A percentile compares a stretch with the other conserved stretches of the same genome.
phyloP scores from a whole-genome alignment of 495 filamentous ascomycete genomes.

The Emericellopsis terricola region DNA sequence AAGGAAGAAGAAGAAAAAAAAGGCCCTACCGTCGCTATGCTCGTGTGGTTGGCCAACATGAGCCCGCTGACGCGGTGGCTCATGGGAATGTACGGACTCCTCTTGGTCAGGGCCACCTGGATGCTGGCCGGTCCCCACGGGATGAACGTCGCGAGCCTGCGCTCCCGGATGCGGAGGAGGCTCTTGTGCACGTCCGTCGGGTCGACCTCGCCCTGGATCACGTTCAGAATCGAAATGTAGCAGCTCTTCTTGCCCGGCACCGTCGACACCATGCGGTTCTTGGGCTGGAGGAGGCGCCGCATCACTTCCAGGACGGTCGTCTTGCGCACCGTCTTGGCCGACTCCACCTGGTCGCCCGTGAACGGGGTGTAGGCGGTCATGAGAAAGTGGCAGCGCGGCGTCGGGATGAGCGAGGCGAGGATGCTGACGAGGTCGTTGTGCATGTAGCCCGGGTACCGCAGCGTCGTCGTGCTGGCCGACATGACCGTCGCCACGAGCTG shows the following conservation, averaged over 20 bases:
- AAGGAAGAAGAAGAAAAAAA: not conserved
- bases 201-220: slow-evolving; percentile 96
- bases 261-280: slow-evolving; percentile 97
- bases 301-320: slow-evolving; percentile 97
- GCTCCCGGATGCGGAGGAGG: slow-evolving; percentile 85
- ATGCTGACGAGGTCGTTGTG: slow-evolving; percentile 98
- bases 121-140: slow-evolving; percentile 98
- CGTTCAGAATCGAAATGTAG: slow-evolving; percentile 97
- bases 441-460: slow-evolving; percentile 97
- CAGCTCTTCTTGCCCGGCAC: slow-evolving; percentile 91
- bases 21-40: slow-evolving; percentile 62
- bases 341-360: slow-evolving; percentile 84
- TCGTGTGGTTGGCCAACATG: slow-evolving; percentile 97
- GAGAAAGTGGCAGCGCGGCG: slow-evolving; percentile 90
- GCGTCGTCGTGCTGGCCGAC: slow-evolving; percentile 91
- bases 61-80: slow-evolving; percentile 88
- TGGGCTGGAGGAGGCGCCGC: slow-evolving; percentile 85
- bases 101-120: slow-evolving; percentile 90
- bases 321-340: slow-evolving; percentile 92
- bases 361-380: slow-evolving; percentile 98
- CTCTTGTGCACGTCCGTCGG: slow-evolving; percentile 97
- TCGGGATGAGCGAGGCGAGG: slow-evolving; percentile 87
- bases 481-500: slow-evolving; percentile 96
- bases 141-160: slow-evolving; percentile 86
- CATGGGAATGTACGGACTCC: slow-evolving; percentile 81